Percentiles rank a stretch among this genome's conserved stretches.
These are phyloP conservation scores for Sclerotiophoma versabilis DNA, from an alignment of 2,329 filamentous ascomycete species.

Conservation along the genomic window DNA sequence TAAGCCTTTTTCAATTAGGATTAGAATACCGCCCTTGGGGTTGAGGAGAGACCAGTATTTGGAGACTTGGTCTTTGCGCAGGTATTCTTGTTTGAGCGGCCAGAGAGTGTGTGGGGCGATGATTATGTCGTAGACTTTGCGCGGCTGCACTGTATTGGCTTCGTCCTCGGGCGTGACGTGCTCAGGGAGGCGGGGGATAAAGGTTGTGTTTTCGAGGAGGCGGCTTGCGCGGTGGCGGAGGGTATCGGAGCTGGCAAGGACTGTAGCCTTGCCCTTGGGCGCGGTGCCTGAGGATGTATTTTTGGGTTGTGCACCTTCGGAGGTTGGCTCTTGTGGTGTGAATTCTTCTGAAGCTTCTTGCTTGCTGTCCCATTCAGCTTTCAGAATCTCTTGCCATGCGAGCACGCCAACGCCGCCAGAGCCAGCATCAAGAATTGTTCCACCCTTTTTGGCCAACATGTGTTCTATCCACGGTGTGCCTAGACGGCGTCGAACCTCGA, in stretches of 20 bases:
- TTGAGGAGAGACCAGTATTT: slow-evolving; percentile 90
- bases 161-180: slow-evolving; percentile 71
- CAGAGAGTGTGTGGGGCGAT: slow-evolving; percentile 87
- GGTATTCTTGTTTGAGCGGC: slow-evolving; percentile 74
- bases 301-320: slow-evolving; percentile 16
- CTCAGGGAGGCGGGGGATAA: slow-evolving; percentile 90
- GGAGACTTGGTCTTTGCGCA: slow-evolving; percentile 79
- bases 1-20: slow-evolving; percentile 89
- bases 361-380: slow-evolving; percentile 81
- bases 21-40: slow-evolving; percentile 82
- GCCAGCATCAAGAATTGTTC: slow-evolving; percentile 75
- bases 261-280: slow-evolving; percentile 77
- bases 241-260: slow-evolving; percentile 77
- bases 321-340: slow-evolving; percentile 22
- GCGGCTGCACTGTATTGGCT: slow-evolving; percentile 47
- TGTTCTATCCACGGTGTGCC: slow-evolving; percentile 74
- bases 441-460: slow-evolving; percentile 67
- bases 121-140: slow-evolving; percentile 88
- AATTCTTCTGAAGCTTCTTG: slow-evolving; percentile 46
- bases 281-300: slow-evolving; percentile 38
- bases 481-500: slow-evolving; percentile 76
- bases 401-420: slow-evolving; percentile 75
- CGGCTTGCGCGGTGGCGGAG: slow-evolving; percentile 77
- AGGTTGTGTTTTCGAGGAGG: slow-evolving; percentile 87
- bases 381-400: slow-evolving; percentile 79